Evolutionary conservation across 2,329 filamentous ascomycete species (phyloP).

Genomic region (Pseudofabraea citricarpa): DNA sequence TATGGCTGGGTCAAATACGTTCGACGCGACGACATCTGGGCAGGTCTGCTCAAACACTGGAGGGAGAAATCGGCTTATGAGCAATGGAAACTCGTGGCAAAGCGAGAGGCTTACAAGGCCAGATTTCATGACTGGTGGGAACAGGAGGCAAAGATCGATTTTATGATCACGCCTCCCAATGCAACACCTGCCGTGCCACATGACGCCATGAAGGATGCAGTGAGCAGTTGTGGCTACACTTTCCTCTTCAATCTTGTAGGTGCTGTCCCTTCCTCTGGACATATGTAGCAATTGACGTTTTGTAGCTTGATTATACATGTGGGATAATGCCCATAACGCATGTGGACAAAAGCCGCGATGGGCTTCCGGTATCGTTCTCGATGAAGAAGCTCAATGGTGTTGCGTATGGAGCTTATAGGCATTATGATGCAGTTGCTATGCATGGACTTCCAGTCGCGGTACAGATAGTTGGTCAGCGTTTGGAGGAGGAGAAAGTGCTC

Average conservation of each 20-base stretch:
- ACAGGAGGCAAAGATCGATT: conserved; percentile 64
- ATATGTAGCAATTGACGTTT: background rate
- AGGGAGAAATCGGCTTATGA: conserved; percentile 68
- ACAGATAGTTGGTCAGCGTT: conserved; percentile 26
- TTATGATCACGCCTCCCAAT: conserved; percentile 80
- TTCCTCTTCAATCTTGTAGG: conserved; percentile 85
- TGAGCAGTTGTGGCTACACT: conserved; percentile 86
- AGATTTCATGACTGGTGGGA: conserved; percentile 87
- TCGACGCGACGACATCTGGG: conserved; percentile 70
- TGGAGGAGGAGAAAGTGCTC: conserved; percentile 29
- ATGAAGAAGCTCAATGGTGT: conserved; percentile 69
- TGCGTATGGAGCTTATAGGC: conserved; percentile 76
- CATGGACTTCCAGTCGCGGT: conserved; percentile 82
- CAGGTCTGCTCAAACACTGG: conserved; percentile 69
- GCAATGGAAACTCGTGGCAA: conserved; percentile 75
- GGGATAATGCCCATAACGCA: conserved; percentile 83
- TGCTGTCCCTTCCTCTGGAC: conserved; percentile 10
- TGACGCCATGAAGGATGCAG: conserved; percentile 77
- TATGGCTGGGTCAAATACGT: conserved; percentile 88
- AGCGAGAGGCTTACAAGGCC: conserved; percentile 72
- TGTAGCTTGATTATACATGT: conserved; percentile 74
- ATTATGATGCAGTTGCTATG: conserved; percentile 81
- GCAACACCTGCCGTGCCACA: conserved; percentile 87
- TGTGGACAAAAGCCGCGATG: conserved; percentile 66
- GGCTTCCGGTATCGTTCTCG: conserved; percentile 56